Evolutionary conservation across 2,329 filamentous ascomycete genomes (phyloP).

Genomic region (Hymenoscyphus fructigenus): DNA sequence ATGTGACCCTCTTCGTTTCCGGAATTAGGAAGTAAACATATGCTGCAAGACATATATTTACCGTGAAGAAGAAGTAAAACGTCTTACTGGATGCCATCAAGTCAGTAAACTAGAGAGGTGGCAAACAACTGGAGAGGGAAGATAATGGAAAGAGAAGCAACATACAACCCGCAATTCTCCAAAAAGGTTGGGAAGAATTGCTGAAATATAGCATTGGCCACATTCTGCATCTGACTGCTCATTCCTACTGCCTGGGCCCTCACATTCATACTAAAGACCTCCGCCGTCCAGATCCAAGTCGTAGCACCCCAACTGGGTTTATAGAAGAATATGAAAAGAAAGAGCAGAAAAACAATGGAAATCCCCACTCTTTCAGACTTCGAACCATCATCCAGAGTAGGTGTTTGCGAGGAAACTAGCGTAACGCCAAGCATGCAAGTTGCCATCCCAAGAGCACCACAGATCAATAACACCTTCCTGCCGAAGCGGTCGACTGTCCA

Average conservation of each 20-base stretch:
- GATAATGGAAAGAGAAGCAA: not conserved
- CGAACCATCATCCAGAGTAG: constrained; percentile 47
- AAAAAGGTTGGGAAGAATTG: constrained; percentile 71
- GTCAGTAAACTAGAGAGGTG: constrained; percentile 3
- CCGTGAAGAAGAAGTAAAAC: constrained; percentile 54
- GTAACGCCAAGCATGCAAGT: constrained; percentile 67
- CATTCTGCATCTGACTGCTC: constrained; percentile 57
- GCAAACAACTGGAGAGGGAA: too few species aligned
- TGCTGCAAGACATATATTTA: constrained; percentile 47
- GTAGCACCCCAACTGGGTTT: constrained; percentile 70
- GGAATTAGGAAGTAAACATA: constrained; percentile 54
- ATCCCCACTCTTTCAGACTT: constrained; percentile 62
- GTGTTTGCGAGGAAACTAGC: constrained; percentile 55
- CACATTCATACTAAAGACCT: constrained; percentile 69
- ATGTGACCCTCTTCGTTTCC: constrained; percentile 53
- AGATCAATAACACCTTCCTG: constrained; percentile 65
- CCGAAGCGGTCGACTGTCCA: constrained; percentile 73
- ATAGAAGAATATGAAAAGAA: constrained; percentile 67
- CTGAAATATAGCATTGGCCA: constrained; percentile 44
- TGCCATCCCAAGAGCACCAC: constrained; percentile 66
- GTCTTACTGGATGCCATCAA: constrained; percentile 16
- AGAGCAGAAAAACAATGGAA: constrained; percentile 64
- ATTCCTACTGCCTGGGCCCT: constrained; percentile 69
- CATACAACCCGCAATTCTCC: constrained; percentile 47
- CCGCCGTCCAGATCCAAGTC: constrained; percentile 69